A percentile compares a stretch with the other conserved stretches of the same genome.
phyloP scores from a whole-genome alignment of 495 filamentous ascomycete species.

The Amniculicola lignicola region DNA sequence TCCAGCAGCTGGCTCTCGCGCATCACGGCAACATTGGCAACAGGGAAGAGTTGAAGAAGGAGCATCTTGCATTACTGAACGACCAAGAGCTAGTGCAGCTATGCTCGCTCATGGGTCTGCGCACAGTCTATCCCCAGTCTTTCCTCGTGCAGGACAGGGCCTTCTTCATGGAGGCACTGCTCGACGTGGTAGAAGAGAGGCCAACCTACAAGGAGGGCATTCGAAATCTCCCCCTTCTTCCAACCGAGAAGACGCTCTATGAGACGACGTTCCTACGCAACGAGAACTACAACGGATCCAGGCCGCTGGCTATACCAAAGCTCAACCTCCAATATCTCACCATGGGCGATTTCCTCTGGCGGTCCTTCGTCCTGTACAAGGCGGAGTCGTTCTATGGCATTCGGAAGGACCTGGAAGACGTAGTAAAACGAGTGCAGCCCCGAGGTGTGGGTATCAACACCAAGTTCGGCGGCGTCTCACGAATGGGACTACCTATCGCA shows the following conservation, averaged over 20 bases:
- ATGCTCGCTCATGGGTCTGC: slow-evolving; percentile 67
- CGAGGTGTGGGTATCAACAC: slow-evolving; percentile 60
- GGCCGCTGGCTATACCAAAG: slow-evolving; percentile 87
- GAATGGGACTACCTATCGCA: slow-evolving; percentile 82
- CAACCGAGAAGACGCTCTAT: slow-evolving; percentile 80
- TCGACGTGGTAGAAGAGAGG: slow-evolving; percentile 73
- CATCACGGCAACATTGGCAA: slow-evolving; percentile 88
- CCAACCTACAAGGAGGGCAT: slow-evolving; percentile 80
- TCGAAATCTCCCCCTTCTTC: slow-evolving; percentile 66
- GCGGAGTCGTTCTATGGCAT: slow-evolving; percentile 94
- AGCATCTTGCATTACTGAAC: slow-evolving; percentile 68
- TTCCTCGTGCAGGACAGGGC: slow-evolving; percentile 59
- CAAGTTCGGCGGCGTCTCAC: slow-evolving; percentile 80
- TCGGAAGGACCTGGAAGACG: slow-evolving; percentile 80
- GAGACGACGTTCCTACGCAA: slow-evolving; percentile 79
- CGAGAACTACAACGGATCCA: slow-evolving; percentile 84
- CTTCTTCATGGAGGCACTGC: slow-evolving; percentile 71
- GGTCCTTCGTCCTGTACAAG: slow-evolving; percentile 82
- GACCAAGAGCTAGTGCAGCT: slow-evolving; percentile 71
- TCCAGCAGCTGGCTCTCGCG: slow-evolving; percentile 84
- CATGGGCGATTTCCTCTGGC: slow-evolving; percentile 92
- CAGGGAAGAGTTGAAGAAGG: slow-evolving; percentile 70
- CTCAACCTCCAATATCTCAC: slow-evolving; percentile 94
- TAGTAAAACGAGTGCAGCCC: slow-evolving; percentile 74
- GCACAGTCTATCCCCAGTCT: slow-evolving; percentile 73